Percentiles rank a stretch among this genome's conserved stretches.
These are phyloP conservation scores for Solanum tarapatanum DNA, from an alignment of 257 asterid species.

Conservation along the genomic window DNA sequence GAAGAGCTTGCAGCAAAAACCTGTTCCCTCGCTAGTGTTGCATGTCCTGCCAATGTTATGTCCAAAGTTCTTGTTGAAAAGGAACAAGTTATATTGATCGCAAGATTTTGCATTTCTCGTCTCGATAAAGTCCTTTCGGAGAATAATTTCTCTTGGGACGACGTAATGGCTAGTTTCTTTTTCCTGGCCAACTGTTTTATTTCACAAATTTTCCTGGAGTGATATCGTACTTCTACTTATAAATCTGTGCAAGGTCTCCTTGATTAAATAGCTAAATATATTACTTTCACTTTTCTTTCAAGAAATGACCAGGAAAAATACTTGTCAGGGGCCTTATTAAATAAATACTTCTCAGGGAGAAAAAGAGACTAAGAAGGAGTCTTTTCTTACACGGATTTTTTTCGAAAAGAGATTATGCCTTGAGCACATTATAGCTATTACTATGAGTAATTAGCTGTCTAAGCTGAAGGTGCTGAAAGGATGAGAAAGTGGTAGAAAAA, in stretches of 20 bases:
- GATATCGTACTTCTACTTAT: not conserved
- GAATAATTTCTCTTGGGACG: conserved; percentile 57
- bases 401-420: not conserved
- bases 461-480: not conserved
- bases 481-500: not conserved
- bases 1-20: conserved; percentile 35
- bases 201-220: not conserved
- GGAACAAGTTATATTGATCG: conserved; percentile 32
- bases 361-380: not conserved
- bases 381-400: not conserved
- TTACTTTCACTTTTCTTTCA: not conserved
- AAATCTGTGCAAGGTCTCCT: not conserved
- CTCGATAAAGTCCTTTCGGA: conserved; percentile 47
- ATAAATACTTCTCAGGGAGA: not conserved
- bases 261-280: not conserved
- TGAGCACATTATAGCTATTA: not conserved
- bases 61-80: conserved; percentile 12
- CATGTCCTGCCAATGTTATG: conserved; percentile 10
- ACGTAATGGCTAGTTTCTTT: conserved; percentile 51
- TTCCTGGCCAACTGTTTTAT: not conserved
- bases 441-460: not conserved
- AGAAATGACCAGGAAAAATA: not conserved
- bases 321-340: not conserved
- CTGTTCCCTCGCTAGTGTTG: conserved; percentile 9
- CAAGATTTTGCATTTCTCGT: conserved; percentile 57